Evolutionary conservation across 345 rosid species (phyloP).

Genomic region (Brassica juncea): DNA sequence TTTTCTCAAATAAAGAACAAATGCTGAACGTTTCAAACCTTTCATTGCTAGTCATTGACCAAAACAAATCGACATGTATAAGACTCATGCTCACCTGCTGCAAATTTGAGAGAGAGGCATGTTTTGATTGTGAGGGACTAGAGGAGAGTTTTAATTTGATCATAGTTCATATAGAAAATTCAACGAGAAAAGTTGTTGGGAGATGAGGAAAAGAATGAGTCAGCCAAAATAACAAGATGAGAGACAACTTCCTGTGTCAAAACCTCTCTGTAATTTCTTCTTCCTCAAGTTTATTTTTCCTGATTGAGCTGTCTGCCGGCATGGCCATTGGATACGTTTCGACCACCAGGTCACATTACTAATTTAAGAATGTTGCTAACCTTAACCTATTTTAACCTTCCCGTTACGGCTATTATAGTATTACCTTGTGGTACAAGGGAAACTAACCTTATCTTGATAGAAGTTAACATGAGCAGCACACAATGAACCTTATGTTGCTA

Average conservation of each 20-base stretch:
- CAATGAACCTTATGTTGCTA: neutral
- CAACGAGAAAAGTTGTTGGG: constrained; percentile 23
- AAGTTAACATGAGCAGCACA: neutral
- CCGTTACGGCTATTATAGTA: neutral
- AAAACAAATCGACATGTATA: constrained; percentile 3
- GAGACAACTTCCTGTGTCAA: neutral
- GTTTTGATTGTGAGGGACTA: neutral
- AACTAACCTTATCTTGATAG: neutral
- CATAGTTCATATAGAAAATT: neutral
- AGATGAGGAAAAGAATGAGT: constrained; percentile 33
- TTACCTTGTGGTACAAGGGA: constrained; percentile 24
- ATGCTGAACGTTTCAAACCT: constrained; percentile 4
- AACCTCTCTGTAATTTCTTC: constrained; percentile 27
- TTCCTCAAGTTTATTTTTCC: neutral
- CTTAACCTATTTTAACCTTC: constrained; percentile 3
- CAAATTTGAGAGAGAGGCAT: constrained; percentile 22
- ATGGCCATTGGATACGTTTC: constrained; percentile 17
- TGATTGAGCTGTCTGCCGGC: constrained; percentile 33
- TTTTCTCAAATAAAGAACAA: neutral
- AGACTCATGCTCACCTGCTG: constrained; percentile 18
- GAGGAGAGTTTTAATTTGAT: neutral
- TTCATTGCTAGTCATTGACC: constrained; percentile 26
- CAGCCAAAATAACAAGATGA: constrained; percentile 25
- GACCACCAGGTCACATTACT: constrained; percentile 14
- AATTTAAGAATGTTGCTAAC: constrained; percentile 24